Base-by-base conservation (phyloP, 208 protist genomes). In the Borovskyia barvae region DNA sequence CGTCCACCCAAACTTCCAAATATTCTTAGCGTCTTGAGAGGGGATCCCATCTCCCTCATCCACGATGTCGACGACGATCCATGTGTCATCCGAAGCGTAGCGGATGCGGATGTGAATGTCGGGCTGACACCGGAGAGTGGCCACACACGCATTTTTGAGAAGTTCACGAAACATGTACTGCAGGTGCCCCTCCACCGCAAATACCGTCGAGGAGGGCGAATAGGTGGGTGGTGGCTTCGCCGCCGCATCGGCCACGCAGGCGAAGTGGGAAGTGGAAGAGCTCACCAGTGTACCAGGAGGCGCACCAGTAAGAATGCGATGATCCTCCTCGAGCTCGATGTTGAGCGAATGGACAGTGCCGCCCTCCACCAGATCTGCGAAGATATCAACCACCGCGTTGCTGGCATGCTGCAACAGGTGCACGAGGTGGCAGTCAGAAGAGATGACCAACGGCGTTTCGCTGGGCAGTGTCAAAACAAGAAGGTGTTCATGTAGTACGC, bases 1-100 rank as follows among this genome's bases (percentile, higher is more conserved):
- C 5, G 88, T 87, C 80, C 82, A 95, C n/a, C 89, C 89, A 53
- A 95, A 95, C 35, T 77, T 69, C 86, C 89, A 95, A 42, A 92
- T 82, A 24, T 90, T 67, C 14, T 75, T 51, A 19, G 57, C 51
- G 43, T 75, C 48, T 30, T 75, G 47, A 9, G 75, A 65, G 8
- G 41, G 22, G 24, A 95, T 79, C 20, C 89, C 89, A 26, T 77
- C 80, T 1, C 83, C 85, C 6, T 53, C 25, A 47, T 95, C 85
- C 36, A 76, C 47, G 30, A 95, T 72, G 43, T 92, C 85, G 15
- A 95, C 75, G 2, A 90, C 76, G n/a, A 87, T 70, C 68, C 80
- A 85, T 5, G 55, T 57, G 36, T 85, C 80, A 20, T 82, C 73
- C 11, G 69, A 42, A 19, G 77, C 78, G 48, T 82, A 90, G 0